Base-by-base conservation (phyloP, 352 stramenopile genomes). In the Globisporangium apiculatum region DNA sequence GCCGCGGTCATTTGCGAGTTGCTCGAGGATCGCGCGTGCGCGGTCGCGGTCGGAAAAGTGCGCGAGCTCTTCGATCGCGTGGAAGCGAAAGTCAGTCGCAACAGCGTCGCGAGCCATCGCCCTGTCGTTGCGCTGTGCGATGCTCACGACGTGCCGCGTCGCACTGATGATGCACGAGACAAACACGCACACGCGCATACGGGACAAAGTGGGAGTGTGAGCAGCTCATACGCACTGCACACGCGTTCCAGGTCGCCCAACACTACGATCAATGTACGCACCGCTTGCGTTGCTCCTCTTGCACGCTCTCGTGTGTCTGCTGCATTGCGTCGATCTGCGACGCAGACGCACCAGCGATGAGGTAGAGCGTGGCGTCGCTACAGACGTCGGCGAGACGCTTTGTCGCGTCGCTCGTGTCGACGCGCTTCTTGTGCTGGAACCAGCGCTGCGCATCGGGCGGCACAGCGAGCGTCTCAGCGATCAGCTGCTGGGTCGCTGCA, bases 1-100 rank as follows among this genome's bases (percentile, higher is more conserved):
- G 0, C 90, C 90, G 40, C 83, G 84, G 61, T 97, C 88, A n/a
- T 77, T 89, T 1, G 88, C 89, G 31, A 97, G 66, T 12, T 68
- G 72, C 50, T 93, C 71, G 7, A 97, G 69, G 62, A 97, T 95
- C 60, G 78, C 70, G 8, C 74, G 69, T 5, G 90, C 90, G 35
- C 72, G 73, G 6, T 77, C 42, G 12, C 66, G 56, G 37, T 93
- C 75, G 0, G 61, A 52, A 55, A 93, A 88, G 14, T 78, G 73
- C 37, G 76, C 55, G 8, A 93, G 63, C 48, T 76, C 73, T 48
- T 89, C 75, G 58, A 93, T 86, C 12, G 51, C 71, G 53, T 91
- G 79, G 64, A 93, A 93, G 10, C 79, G 71, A 41, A 88, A 91
- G 50, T 61, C 72, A 2, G 70, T 83, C 0, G 71, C 53, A 15